Base-by-base conservation (phyloP, 495 filamentous ascomycete genomes). In the Hypoxylon lienhwacheense region DNA sequence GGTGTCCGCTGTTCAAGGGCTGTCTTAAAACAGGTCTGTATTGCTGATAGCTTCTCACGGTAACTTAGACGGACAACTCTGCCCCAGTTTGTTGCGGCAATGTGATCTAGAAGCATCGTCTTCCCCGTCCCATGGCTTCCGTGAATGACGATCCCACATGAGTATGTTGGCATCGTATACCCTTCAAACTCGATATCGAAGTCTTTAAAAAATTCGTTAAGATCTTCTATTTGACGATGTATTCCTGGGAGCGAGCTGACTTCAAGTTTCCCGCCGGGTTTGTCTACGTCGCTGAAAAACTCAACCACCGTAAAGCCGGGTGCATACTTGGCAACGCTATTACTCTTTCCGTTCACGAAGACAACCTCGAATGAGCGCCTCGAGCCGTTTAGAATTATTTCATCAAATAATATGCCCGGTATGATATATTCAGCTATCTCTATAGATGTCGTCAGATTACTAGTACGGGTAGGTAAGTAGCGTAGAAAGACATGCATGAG, bases 71-170 rank as follows among this genome's bases (percentile, higher is more conserved):
- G 75, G 41, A 85, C 78, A 4, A 88, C 78, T 48, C 78, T 81
- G 14, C 80, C 82, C 86, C 87, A 95, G 46, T 81, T 78, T 6
- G 82, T 79, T n/a, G 71, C 69, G 14, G 80, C 77, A n/a, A 95
- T 78, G 42, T 80, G 78, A 20, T 82, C 64, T 2, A 96, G 69
- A 10, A 95, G 72, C 49, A 85, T 72, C 11, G 82, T 85, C 67
- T 95, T 96, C 2, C 91, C 91, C 0, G 87, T 93, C 51, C 93
- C 86, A 59, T 88, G 83, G 41, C 87, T 81, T 34, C 93, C 90
- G 72, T 93, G 83, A 33, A 98, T 74, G 52, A 96, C 72, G 37
- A 93, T 80, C 22, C 84, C 76, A 33, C 79, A 78, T 29, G 79
- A 69, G 16, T 47, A 64, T 10, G 61, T 55, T 66, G 51, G 63